Base-by-base conservation (phyloP, 164 flowering plant species). In the Nymphaea colorata region DNA sequence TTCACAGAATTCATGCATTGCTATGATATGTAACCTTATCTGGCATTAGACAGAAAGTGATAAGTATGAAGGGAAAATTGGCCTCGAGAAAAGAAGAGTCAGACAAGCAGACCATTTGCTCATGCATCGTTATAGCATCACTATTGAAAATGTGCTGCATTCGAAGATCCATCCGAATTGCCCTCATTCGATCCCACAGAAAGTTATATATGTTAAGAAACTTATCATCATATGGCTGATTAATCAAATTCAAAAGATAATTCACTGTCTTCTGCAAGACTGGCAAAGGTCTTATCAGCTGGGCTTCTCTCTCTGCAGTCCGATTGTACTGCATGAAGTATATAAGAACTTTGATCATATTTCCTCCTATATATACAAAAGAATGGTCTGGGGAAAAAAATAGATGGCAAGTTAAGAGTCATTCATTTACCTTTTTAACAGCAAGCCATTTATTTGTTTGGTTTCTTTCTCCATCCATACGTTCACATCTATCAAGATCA, bases 171-270 rank as follows among this genome's bases (percentile, higher is more conserved):
- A 91, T 91, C 65, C 98, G 84, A 65, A 94, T 81, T 16, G 96
- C 98, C 68, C 98, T 76, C 99, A 94, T 90, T 80, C 99, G 82
- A 77, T 94, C 99, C 99, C 99, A 94, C 74, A 94, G 79, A 78
- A 94, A 94, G 74, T 94, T 94, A 66, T 94, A 94, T 76, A 89
- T 75, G 77, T 88, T 83, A 68, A 94, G 91, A 71, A 94, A 88
- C 12, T 72, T 80, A 36, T 82, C 90, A 76, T 83, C 87, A 71
- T 94, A 94, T 70, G 92, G 88, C 66, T 81, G 87, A 76, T 90
- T 82, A 41, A 94, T 85, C 84, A 94, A 83, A 77, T 72, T 76
- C 63, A 94, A 81, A 69, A 94, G 90, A 78, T 91, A 87, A 45
- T 80, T 84, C 72, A 91, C 79, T 5, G 99, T 94, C 82, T 81